Conservation (phyloP, 179 eudicot genomes). For the Spinacia oleracea region DNA sequence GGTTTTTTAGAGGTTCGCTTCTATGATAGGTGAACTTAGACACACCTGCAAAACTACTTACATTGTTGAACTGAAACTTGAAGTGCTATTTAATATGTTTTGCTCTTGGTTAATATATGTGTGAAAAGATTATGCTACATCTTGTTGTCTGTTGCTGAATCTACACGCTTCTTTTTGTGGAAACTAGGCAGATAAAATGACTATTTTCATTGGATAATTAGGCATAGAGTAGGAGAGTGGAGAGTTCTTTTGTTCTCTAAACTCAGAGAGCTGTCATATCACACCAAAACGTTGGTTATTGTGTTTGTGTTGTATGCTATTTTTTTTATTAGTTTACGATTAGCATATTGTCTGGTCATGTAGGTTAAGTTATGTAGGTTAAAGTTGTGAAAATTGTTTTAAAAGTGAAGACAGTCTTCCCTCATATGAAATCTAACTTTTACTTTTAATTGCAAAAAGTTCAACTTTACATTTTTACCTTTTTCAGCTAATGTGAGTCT, state of each 20-base stretch:
- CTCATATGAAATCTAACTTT: too few species aligned
- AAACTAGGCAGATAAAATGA: neutral
- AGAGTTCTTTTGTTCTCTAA: neutral
- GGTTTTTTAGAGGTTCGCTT: neutral
- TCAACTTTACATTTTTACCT: too few species aligned
- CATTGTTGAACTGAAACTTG: neutral
- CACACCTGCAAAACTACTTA: neutral
- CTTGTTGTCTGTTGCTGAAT: neutral
- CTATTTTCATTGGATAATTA: neutral
- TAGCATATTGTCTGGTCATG: too few species aligned
- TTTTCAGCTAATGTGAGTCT: too few species aligned
- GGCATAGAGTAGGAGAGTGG: conserved; percentile 1
- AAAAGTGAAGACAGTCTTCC: too few species aligned
- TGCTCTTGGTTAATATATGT: neutral
- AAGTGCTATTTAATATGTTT: neutral
- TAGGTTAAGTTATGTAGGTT: too few species aligned
- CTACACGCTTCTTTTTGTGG: neutral
- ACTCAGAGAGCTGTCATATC: neutral
- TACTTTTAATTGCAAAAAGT: too few species aligned
- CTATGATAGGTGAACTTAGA: conserved; percentile 4
- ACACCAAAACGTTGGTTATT: neutral
- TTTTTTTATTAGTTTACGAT: neutral
- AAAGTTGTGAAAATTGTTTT: too few species aligned
- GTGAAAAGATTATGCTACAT: neutral
- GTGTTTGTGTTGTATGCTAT: neutral